Base-by-base conservation (phyloP, 371 early-diverging fungal species). In the Mucor lusitanicus region DNA sequence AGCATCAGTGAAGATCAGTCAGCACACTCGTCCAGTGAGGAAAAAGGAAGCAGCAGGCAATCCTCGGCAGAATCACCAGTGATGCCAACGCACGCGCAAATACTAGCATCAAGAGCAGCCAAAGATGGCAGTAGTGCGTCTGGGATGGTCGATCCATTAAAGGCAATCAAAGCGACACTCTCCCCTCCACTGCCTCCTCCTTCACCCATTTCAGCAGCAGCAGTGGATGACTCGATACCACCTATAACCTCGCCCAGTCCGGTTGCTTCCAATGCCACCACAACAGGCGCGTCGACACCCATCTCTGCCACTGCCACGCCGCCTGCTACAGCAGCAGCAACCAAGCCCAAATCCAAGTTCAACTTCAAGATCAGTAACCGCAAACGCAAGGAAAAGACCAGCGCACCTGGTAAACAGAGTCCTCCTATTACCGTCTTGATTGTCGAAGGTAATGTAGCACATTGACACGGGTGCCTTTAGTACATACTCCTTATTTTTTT, bases 401-500 rank as follows among this genome's bases (percentile, higher is more conserved):
- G 70, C 11, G 56, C 67, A 53, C 65, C 79, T 17, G 70, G 75
- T 61, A 76, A 78, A 40, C 84, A 81, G 59, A 87, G 83, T 65
- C 88, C 88, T 19, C 89, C 88, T 17, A 90, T 93, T 67, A 90
- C 88, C 32, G 94, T 93, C 7, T 78, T 91, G 11, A 89, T 91
- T 56, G 92, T 89, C 0, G 92, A 91, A 87, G 89, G 87, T 85
- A 80, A 71, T 93, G 25, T n/a, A 46, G 7, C 30, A n/a, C 6
- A 21, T 30, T 46, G 11, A 37, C 33, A 60, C 59, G 40, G 8
- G 84, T 32, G 19, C 6, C 30, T 30, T 30, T 30, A 3, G n/a
- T 12, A 61, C 6, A n/a, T n/a, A 4, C n/a, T n/a, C n/a, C n/a
- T n/a, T n/a, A n/a, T n/a, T n/a, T 30, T 50, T 8, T 11, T 1